A percentile compares a stretch with the other conserved stretches of the same genome.
Conservation (phyloP, 139 green algal species). For the Chlamydomonas sp. region DNA sequence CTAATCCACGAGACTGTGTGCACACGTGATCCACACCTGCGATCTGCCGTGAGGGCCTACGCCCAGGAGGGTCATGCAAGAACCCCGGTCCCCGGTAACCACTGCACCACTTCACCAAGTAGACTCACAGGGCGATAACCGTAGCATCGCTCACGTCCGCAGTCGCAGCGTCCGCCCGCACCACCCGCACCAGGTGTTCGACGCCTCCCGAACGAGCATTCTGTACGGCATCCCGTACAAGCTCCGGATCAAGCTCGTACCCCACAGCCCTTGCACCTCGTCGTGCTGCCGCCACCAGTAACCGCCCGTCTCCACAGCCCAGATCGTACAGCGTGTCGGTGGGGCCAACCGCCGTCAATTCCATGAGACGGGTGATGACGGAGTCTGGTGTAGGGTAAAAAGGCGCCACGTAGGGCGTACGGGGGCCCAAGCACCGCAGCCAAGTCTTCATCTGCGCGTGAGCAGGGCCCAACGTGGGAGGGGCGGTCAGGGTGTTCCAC, state of each 20-base stretch:
- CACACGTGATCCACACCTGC: too few species aligned
- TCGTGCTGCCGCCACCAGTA: constrained; percentile 42
- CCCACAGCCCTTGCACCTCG: constrained; percentile 27
- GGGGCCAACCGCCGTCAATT: constrained; percentile 4
- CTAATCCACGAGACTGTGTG: too few species aligned
- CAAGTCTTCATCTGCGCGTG: constrained; percentile 24
- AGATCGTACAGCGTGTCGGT: constrained; percentile 41
- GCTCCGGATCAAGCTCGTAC: constrained; percentile 44
- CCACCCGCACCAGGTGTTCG: constrained; percentile 10
- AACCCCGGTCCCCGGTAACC: not conserved
- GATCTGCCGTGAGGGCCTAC: too few species aligned
- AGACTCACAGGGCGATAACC: constrained; percentile 46
- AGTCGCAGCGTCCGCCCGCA: constrained; percentile 25
- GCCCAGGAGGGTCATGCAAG: not conserved
- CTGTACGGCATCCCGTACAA: constrained; percentile 14
- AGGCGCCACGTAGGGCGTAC: constrained; percentile 34
- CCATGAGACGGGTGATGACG: constrained; percentile 38
- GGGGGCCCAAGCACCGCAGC: constrained; percentile 42
- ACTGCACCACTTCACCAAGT: not conserved
- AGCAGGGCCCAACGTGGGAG: not conserved
- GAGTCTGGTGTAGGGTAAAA: constrained; percentile 42
- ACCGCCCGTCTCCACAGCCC: constrained; percentile 40
- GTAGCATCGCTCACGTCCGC: constrained; percentile 40
- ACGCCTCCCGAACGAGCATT: not conserved
- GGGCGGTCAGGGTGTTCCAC: not conserved